A percentile compares a stretch with the other conserved stretches of the same genome.
phyloP scores from a whole-genome alignment of 441 rosid genomes.

The Rhodomyrtus psidioides region DNA sequence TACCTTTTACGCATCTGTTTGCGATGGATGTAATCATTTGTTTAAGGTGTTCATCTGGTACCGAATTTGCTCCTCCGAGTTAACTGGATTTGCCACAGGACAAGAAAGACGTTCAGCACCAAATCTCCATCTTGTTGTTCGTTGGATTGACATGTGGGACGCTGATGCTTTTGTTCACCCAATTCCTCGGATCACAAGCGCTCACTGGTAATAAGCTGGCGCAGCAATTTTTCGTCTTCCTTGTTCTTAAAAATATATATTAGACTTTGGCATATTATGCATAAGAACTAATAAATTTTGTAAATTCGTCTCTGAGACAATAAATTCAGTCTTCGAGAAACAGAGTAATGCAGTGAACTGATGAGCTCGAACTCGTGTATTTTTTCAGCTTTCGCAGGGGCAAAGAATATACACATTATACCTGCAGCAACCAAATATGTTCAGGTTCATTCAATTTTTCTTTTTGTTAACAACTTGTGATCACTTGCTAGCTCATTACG shows the following conservation, averaged over 20 bases:
- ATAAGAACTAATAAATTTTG: not conserved
- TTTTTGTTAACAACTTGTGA: not conserved
- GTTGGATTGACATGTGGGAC: constrained; percentile 34
- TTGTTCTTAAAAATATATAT: not conserved
- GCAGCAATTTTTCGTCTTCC: not conserved
- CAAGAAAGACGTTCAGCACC: constrained; percentile 41
- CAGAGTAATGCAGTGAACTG: not conserved
- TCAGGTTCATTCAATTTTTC: constrained; percentile 20
- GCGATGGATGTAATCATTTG: not conserved
- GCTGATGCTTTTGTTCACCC: constrained; percentile 35
- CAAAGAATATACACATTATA: constrained; percentile 28
- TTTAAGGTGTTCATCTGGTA: not conserved
- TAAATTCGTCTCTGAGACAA: not conserved
- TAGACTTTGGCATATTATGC: not conserved
- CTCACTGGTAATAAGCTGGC: constrained; percentile 22
- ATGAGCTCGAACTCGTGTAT: not conserved
- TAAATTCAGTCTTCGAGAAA: not conserved
- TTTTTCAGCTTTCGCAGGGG: constrained; percentile 43
- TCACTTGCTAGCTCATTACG: not conserved
- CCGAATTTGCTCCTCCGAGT: not conserved
- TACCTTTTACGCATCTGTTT: not conserved
- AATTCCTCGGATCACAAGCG: constrained; percentile 31
- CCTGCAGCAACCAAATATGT: constrained; percentile 43
- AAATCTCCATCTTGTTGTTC: constrained; percentile 35
- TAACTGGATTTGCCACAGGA: constrained; percentile 18